Evolutionary conservation across 257 asterid species (phyloP).

Genomic region (Salvia splendens): DNA sequence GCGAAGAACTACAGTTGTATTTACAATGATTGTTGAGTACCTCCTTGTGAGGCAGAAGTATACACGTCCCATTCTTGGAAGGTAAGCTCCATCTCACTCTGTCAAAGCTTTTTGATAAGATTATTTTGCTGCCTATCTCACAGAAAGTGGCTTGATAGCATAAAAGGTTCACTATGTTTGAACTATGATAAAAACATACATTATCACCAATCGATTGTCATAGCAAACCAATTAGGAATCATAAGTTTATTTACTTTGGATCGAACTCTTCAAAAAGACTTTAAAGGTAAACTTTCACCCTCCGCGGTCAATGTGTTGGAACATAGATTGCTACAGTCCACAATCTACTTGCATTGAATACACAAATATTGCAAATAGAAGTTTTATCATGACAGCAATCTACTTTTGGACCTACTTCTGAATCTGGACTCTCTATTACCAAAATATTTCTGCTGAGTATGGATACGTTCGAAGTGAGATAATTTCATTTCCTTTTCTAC

Average conservation of each 20-base stretch:
- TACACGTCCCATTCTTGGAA: slow-evolving; percentile 73
- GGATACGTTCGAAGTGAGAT: not conserved
- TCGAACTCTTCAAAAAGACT: not conserved
- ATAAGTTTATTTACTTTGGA: not conserved
- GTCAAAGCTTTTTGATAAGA: slow-evolving; percentile 12
- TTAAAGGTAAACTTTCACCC: not conserved
- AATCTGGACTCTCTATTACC: not conserved
- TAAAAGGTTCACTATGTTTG: slow-evolving; percentile 4
- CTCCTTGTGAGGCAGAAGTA: slow-evolving; percentile 73
- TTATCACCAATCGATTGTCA: not conserved
- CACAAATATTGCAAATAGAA: not conserved
- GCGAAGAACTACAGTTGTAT: slow-evolving; percentile 96
- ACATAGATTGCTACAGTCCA: not conserved
- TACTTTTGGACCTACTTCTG: not conserved
- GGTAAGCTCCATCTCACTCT: slow-evolving; percentile 49
- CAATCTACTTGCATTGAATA: not conserved
- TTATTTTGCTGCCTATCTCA: not conserved
- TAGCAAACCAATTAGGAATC: not conserved
- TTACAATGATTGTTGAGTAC: slow-evolving; percentile 92
- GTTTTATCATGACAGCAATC: not conserved
- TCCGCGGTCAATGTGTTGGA: not conserved
- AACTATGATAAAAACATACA: not conserved
- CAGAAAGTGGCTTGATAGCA: not conserved
- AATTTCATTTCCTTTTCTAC: slow-evolving; percentile 24
- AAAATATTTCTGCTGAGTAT: not conserved